Percentiles rank a stretch among this genome's conserved stretches.
Evolutionary conservation across 331 rosid species (phyloP).

Genomic region (Saraca asoca): DNA sequence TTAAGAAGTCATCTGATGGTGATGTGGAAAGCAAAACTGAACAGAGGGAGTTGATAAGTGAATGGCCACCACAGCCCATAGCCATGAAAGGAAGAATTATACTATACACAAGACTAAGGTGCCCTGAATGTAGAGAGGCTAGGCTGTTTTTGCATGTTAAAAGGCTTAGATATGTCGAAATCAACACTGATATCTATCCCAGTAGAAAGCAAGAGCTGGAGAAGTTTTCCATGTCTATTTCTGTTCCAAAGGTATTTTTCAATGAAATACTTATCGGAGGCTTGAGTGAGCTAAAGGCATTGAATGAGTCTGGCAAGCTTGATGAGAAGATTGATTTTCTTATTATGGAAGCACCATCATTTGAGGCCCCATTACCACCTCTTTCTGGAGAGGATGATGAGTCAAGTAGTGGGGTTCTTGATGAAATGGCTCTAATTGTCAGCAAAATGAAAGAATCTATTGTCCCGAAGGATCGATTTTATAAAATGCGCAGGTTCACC

Average conservation of each 20-base stretch:
- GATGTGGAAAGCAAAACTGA: slow-evolving; percentile 47
- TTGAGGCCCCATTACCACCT: slow-evolving; percentile 76
- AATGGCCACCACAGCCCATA: slow-evolving; percentile 38
- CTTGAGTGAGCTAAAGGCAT: slow-evolving; percentile 58
- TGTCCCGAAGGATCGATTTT: slow-evolving; percentile 64
- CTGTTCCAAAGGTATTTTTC: slow-evolving; percentile 81
- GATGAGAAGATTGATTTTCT: slow-evolving; percentile 82
- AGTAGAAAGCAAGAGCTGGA: slow-evolving; percentile 78
- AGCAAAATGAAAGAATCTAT: slow-evolving; percentile 81
- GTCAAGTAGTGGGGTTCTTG: slow-evolving; percentile 59
- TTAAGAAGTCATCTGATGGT: slow-evolving; percentile 50
- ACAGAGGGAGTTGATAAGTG: slow-evolving; percentile 39
- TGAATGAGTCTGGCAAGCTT: slow-evolving; percentile 71
- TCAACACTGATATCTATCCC: slow-evolving; percentile 79
- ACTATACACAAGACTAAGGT: slow-evolving; percentile 73
- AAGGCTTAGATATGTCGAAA: slow-evolving; percentile 77
- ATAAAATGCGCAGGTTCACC: slow-evolving; percentile 77
- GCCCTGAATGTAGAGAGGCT: slow-evolving; percentile 70
- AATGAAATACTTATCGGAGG: slow-evolving; percentile 82
- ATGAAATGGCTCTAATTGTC: slow-evolving; percentile 75
- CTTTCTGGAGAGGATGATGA: slow-evolving; percentile 87
- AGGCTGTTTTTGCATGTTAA: slow-evolving; percentile 63
- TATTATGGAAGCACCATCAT: slow-evolving; percentile 63
- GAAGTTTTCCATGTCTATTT: slow-evolving; percentile 65
- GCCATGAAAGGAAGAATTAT: slow-evolving; percentile 77